Percentiles rank a stretch among this genome's conserved stretches.
Conservation (phyloP, 2,329 filamentous ascomycete genomes). For the Sclerotinia glacialis region DNA sequence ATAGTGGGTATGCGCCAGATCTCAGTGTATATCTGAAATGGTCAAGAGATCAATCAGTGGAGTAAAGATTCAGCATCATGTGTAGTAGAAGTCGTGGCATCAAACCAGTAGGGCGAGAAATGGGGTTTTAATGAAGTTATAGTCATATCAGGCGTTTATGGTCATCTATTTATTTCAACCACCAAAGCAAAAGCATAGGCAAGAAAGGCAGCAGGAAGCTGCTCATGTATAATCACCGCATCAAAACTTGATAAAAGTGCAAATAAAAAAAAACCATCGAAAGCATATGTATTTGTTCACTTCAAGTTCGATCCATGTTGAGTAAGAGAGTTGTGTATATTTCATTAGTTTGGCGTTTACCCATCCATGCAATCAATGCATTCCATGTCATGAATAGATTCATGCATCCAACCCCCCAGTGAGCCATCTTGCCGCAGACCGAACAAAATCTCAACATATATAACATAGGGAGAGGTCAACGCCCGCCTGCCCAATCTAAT, state of each 20-base stretch:
- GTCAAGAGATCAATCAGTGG: background rate
- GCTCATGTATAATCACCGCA: constrained; percentile 10
- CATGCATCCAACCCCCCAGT: background rate
- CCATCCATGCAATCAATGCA: background rate
- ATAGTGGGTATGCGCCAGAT: background rate
- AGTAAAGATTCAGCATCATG: background rate
- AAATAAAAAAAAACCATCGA: constrained; percentile 6
- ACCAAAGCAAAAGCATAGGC: background rate
- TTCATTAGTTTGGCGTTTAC: constrained; percentile 11
- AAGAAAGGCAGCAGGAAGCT: background rate
- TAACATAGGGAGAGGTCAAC: constrained; percentile 17
- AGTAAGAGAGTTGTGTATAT: background rate
- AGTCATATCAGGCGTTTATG: constrained; percentile 21
- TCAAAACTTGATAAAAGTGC: background rate
- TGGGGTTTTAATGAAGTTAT: background rate
- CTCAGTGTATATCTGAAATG: background rate
- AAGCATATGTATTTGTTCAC: background rate
- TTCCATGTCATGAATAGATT: background rate
- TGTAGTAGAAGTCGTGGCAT: background rate
- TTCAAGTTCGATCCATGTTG: background rate
- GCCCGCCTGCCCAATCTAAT: constrained; percentile 17
- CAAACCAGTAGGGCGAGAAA: background rate
- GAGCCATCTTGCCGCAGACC: constrained; percentile 2
- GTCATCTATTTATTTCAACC: constrained; percentile 14
- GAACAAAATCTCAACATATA: constrained; percentile 11